phyloP scores from a whole-genome alignment of 176 grass and related monocot species.

The Puccinellia tenuiflora region DNA sequence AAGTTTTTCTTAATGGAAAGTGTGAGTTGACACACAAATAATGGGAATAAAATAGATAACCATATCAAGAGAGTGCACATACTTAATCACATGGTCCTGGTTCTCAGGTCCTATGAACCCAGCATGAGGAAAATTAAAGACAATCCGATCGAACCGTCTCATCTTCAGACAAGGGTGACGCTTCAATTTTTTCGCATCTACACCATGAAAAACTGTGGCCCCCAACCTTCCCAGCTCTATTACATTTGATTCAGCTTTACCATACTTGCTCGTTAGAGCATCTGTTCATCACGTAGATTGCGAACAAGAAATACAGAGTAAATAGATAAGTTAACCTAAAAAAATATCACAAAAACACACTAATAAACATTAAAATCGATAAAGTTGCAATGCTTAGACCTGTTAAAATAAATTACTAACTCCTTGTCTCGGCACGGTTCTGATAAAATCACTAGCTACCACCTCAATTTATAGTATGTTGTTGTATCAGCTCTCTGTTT shows the following conservation, averaged over 20 bases:
- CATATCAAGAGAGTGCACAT: background rate
- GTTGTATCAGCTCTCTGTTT: no score
- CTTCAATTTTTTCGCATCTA: constrained; percentile 34
- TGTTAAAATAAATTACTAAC: no score
- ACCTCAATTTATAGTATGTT: no score
- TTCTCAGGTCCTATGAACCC: constrained; percentile 48
- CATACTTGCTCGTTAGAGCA: constrained; percentile 24
- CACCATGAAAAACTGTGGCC: constrained; percentile 27
- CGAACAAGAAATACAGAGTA: background rate
- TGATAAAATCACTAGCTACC: no score
- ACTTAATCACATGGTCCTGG: constrained; percentile 35
- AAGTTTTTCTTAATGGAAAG: no score
- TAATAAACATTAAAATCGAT: background rate
- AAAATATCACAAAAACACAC: background rate
- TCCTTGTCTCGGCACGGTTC: no score
- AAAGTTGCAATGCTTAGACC: background rate
- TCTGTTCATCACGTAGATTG: background rate
- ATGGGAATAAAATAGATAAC: no score
- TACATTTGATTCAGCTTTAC: constrained; percentile 38
- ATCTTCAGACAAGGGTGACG: constrained; percentile 30
- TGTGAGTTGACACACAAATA: no score
- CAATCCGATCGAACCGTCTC: constrained; percentile 46
- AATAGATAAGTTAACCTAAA: background rate
- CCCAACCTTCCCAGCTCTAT: constrained; percentile 18
- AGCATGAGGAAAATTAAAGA: constrained; percentile 72